These are phyloP conservation scores for Rhizophora mangle DNA, from an alignment of 345 rosid species.

Conservation along the genomic window DNA sequence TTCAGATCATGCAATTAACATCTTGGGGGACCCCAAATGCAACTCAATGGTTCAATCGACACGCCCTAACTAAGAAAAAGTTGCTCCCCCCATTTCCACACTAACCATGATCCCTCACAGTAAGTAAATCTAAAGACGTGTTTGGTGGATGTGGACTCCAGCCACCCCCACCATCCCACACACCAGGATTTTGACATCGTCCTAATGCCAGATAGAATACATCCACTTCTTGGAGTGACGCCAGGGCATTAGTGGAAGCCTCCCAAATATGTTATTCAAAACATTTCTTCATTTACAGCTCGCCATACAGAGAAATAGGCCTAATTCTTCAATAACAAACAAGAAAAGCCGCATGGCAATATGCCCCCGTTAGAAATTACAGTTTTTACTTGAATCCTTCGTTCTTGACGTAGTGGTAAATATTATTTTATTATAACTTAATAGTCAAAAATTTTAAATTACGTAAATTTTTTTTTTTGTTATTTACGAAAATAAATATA, in stretches of 20 bases:
- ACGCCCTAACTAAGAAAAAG: conserved; percentile 28
- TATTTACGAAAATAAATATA: too few species aligned
- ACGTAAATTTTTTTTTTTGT: too few species aligned
- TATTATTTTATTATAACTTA: too few species aligned
- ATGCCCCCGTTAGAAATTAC: neutral
- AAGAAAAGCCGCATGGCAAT: neutral
- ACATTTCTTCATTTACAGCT: neutral
- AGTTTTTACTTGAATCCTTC: neutral
- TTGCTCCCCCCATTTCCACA: conserved; percentile 5
- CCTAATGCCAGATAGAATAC: conserved; percentile 3
- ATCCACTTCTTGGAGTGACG: neutral
- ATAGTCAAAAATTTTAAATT: too few species aligned
- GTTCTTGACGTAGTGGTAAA: neutral
- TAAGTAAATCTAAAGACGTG: conserved; percentile 12
- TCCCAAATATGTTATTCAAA: neutral
- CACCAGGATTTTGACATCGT: conserved; percentile 20
- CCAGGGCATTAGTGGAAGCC: neutral
- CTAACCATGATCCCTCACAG: conserved; percentile 27
- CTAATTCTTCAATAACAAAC: neutral
- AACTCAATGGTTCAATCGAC: conserved; percentile 15
- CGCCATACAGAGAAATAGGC: neutral
- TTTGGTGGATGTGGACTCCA: conserved; percentile 20
- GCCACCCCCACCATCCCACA: conserved; percentile 20
- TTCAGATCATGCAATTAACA: conserved; percentile 31
- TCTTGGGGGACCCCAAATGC: conserved; percentile 27